Evolutionary conservation across 352 stramenopile species (phyloP), one percentile per base, ranked within the genome.

Genomic region (Plasmopara halstedii): DNA sequence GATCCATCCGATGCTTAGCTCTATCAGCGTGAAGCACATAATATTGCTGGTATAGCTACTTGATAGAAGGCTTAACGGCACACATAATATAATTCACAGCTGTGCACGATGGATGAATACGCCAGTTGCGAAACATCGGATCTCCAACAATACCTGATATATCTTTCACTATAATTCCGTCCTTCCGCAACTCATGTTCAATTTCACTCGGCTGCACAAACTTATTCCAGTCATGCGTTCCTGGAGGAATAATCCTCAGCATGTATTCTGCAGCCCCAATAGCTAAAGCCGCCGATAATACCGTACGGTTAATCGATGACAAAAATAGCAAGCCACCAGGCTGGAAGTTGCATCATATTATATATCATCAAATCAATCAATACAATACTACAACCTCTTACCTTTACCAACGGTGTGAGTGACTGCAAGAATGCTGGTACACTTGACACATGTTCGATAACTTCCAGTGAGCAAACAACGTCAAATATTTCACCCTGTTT

Each of bases 191-290:
- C n/a, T 70, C 68, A 2, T 43, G 33, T 26, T 69, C 60, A 18
- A 91, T 64, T 32, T 93, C 82, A 18, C 71, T 62, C 8, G 79
- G 79, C 44, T 83, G 56, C 18, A 93, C 67, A 51, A 88, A 93
- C 59, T 91, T 93, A 62, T 73, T 70, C 79, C 79, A 93, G 46
- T 93, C 76, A 42, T 93, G 82, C 21, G 82, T 93, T 46, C 79
- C 73, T 56, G 76, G 74, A 3, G 82, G 82, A 20, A 93, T 63
- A 20, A 93, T 67, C 15, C 64, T 62, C 32, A 93, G 52, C 29
- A 91, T 50, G 34, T 90, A 87, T 50, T 93, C 82, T 10, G 80
- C 79, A 42, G 72, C 75, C 39, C 76, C 78, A 43, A 93, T 83
- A 9, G 75, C 74, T 22, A 89, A 55, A 22, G 70, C 64, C 3